Evolutionary conservation across 108 stramenopile genomes (phyloP), one percentile per base, ranked within the genome.

Genomic region (Asterionellopsis glacialis): DNA sequence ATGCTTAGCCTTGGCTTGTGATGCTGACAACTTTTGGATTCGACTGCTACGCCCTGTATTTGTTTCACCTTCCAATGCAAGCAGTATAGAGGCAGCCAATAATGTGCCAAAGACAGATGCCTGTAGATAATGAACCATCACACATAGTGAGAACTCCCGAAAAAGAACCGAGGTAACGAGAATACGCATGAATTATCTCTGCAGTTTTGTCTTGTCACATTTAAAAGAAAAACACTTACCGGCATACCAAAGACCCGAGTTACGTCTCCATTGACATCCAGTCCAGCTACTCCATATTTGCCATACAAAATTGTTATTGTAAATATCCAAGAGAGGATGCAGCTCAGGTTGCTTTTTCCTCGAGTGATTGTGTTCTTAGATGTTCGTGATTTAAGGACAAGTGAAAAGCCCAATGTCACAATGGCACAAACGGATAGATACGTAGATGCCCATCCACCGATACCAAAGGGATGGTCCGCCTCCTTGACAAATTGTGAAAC

Each of bases 371-470:
- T 45, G 43, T 74, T 81, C 59, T 83, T 85, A 1, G 73, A 69
- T 11, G 23, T 22, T 28, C 89, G 57, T 48, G 62, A 26, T 40
- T 82, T 59, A 18, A 91, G 62, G 23, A 75, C 43, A n/a, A 82
- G 13, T 15, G 81, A 52, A 42, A 87, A 62, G 3, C 73, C 64
- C 40, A 87, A 58, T 22, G 77, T 63, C 10, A 72, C 43, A 24
- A 77, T 51, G 59, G 77, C 61, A 41, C 65, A 75, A 1, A 91
- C 80, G 14, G 65, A 45, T n/a, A 91, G 69, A 45, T 82, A 87
- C 5, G 89, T 83, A 1, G 84, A 75, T 14, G 85, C 65, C 83
- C 89, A 85, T 14, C 85, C 84, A 38, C 84, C 85, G 2, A 70
- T 57, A 44, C 81, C 89, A 55, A 90, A 85, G 6, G 77, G 70